These are phyloP conservation scores for Singerocomus inundabilis DNA, from an alignment of 1,284 basidiomycete species.

Conservation along the genomic window DNA sequence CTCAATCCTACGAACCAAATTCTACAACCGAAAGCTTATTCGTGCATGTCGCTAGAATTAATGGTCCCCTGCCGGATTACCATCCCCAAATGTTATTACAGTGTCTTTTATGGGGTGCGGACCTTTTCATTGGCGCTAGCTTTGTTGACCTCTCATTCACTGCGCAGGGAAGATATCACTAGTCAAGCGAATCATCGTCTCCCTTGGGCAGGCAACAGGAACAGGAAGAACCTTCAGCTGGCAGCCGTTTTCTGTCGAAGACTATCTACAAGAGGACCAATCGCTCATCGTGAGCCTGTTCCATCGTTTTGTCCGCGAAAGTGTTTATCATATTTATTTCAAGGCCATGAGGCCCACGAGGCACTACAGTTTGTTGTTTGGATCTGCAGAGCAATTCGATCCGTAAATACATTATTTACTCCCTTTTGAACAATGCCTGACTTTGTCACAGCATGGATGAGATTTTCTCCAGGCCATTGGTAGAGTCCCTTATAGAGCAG, in stretches of 20 bases:
- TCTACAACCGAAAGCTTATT: constrained; percentile 57
- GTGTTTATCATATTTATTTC: not conserved
- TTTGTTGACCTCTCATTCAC: constrained; percentile 1
- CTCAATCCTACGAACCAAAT: constrained; percentile 26
- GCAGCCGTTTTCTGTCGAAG: constrained; percentile 51
- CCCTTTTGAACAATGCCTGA: not conserved
- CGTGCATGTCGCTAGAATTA: constrained; percentile 76
- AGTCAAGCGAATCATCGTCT: constrained; percentile 78
- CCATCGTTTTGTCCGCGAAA: not conserved
- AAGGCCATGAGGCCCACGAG: constrained; percentile 32
- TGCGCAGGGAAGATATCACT: constrained; percentile 73
- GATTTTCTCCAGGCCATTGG: constrained; percentile 59
- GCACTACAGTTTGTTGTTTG: constrained; percentile 48
- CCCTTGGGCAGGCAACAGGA: constrained; percentile 51
- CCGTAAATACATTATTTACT: constrained; percentile 38
- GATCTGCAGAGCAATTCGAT: constrained; percentile 35
- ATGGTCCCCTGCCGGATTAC: constrained; percentile 84
- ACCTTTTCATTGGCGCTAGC: not conserved
- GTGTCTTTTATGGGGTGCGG: constrained; percentile 84
- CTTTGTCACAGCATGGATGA: constrained; percentile 44
- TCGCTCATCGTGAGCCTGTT: constrained; percentile 13
- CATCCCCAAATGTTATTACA: constrained; percentile 92
- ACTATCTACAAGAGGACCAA: constrained; percentile 46
- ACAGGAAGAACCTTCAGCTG: constrained; percentile 34
- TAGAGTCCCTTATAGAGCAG: constrained; percentile 60